Base-by-base conservation (phyloP, 176 grass and related monocot genomes). In the Lolium perenne region DNA sequence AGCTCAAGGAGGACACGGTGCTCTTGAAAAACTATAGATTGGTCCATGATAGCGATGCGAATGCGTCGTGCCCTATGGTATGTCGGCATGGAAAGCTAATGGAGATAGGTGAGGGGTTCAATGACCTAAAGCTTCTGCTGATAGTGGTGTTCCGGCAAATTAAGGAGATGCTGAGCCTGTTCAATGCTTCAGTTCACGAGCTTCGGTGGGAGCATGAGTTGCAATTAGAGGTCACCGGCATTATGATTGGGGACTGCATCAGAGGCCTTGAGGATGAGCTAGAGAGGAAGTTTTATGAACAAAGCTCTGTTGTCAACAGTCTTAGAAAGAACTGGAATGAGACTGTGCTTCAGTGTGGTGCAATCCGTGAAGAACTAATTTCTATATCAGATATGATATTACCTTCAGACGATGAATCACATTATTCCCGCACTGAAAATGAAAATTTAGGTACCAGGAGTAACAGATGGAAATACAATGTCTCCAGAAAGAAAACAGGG, bases 201-300 rank as follows among this genome's bases (percentile, higher is more conserved):
- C 79, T 92, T 58, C 80, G 85, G 67, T 94, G 89, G 92, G 90
- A 95, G 23, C 86, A 94, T 82, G 88, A 94, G 58, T 73, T 99
- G 79, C 94, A 99, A 84, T 83, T 87, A 90, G 90, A 99, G 72
- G 79, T 99, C 78, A 88, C 80, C 7, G 17, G 83, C 90, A 80
- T 94, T 82, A 79, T 91, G 83, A 87, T 94, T 79, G 81, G 90
- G 77, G 88, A 99, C 57, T 96, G 76, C 85, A 82, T 94, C 66
- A 90, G 85, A 86, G 41, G 76, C 49, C 75, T 96, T 70, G 85
- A 87, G 86, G 87, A 90, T 88, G 94, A 96, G 18, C 87, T 96
- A 45, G 90, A 99, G 59, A 91, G 86, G 54, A 91, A 87, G 29
- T 83, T 94, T 47, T 81, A 84, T 84, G 87, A 93, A n/a, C 92